Percentiles rank a stretch among this genome's conserved stretches.
These are phyloP conservation scores for Penicillium pulvis DNA, from an alignment of 495 filamentous ascomycete genomes.

Conservation along the genomic window DNA sequence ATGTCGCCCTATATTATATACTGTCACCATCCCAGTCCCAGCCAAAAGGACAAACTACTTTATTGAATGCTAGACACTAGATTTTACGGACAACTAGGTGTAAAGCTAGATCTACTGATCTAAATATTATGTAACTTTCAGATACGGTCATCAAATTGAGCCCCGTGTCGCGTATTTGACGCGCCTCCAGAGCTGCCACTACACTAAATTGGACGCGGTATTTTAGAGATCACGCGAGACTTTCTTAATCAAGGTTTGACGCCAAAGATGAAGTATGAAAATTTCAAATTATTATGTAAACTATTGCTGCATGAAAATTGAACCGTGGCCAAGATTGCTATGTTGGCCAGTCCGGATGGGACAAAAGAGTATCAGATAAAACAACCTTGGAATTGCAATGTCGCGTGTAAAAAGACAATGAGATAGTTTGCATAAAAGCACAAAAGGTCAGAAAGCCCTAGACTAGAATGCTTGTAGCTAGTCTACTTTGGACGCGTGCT, in stretches of 20 bases:
- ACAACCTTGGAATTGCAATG: neutral
- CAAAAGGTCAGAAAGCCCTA: neutral
- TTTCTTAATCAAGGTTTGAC: neutral
- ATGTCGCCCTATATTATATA: too few relatives aligned
- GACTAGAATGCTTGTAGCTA: constrained; percentile 5
- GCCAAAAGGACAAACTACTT: too few relatives aligned
- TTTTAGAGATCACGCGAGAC: neutral
- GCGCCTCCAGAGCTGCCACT: neutral
- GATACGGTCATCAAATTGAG: neutral
- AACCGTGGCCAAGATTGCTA: neutral
- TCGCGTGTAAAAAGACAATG: neutral
- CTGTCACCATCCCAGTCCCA: too few relatives aligned
- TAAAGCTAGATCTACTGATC: too few relatives aligned
- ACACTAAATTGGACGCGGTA: neutral
- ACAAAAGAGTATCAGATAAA: neutral
- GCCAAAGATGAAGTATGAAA: neutral
- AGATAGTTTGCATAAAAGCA: neutral
- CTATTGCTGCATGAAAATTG: neutral
- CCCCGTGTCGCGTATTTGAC: neutral
- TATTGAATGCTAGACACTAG: too few relatives aligned
- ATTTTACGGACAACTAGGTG: too few relatives aligned
- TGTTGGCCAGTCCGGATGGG: neutral
- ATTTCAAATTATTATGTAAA: neutral
- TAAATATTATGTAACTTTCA: neutral
- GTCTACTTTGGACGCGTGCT: constrained; percentile 29